phyloP scores from a whole-genome alignment of 352 stramenopile species.

The Globisporangium splendens region DNA sequence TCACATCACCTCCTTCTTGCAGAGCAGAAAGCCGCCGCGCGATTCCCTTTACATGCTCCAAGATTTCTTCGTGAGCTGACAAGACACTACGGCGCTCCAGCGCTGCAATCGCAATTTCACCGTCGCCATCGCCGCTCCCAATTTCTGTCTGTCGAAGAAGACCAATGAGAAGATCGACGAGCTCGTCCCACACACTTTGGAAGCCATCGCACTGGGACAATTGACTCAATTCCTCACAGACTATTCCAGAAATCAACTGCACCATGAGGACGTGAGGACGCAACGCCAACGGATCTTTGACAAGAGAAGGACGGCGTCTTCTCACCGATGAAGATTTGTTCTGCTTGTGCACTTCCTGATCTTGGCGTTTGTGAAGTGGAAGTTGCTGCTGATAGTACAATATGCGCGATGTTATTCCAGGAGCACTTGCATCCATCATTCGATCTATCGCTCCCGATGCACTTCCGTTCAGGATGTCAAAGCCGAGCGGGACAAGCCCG shows the following conservation, averaged over 20 bases:
- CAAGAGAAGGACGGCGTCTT: constrained; percentile 39
- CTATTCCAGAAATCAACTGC: constrained; percentile 58
- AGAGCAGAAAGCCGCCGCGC: constrained; percentile 45
- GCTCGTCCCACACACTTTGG: constrained; percentile 43
- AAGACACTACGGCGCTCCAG: constrained; percentile 61
- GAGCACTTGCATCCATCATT: background rate
- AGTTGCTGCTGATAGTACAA: constrained; percentile 57
- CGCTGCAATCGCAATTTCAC: constrained; percentile 37
- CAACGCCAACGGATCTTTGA: constrained; percentile 58
- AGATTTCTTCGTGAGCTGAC: constrained; percentile 68
- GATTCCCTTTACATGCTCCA: constrained; percentile 64
- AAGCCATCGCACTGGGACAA: constrained; percentile 40
- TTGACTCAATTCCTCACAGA: constrained; percentile 57
- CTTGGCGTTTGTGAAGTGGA: constrained; percentile 13
- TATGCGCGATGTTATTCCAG: constrained; percentile 14
- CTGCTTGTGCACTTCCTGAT: too few species aligned
- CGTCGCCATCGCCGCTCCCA: constrained; percentile 18
- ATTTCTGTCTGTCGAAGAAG: constrained; percentile 50
- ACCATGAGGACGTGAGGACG: constrained; percentile 55
- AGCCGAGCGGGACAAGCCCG: constrained; percentile 53
- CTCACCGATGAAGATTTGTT: background rate
- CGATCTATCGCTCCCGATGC: constrained; percentile 3
- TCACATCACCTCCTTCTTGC: constrained; percentile 12
- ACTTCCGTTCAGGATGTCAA: constrained; percentile 40
- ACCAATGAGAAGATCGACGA: constrained; percentile 50